Conservation (phyloP, 352 stramenopile species). For the Globisporangium radiosum region DNA sequence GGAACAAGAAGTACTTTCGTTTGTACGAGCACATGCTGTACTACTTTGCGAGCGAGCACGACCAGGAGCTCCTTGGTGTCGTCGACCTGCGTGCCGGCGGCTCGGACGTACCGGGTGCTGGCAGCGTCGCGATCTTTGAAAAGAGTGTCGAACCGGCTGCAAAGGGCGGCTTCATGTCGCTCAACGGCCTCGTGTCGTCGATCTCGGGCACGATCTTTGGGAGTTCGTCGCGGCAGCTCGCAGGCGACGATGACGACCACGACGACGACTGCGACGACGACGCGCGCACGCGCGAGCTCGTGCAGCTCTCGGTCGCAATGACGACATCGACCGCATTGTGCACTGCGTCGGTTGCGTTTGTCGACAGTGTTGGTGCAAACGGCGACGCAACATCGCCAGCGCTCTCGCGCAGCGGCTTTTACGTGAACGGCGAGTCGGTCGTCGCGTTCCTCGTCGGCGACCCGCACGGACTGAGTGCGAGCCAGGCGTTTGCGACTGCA, state of each 20-base stretch:
- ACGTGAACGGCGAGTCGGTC: constrained; percentile 66
- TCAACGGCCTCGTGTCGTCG: constrained; percentile 77
- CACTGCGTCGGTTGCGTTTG: constrained; percentile 60
- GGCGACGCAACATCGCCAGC: constrained; percentile 18
- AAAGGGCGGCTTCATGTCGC: constrained; percentile 63
- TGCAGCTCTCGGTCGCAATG: constrained; percentile 65
- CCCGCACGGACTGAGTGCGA: constrained; percentile 43
- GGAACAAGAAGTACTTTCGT: constrained; percentile 86
- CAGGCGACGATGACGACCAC: constrained; percentile 25
- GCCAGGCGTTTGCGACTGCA: constrained; percentile 58
- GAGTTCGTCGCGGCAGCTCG: constrained; percentile 38
- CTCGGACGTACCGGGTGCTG: constrained; percentile 60
- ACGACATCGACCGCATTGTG: constrained; percentile 58
- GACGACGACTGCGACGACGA: constrained; percentile 34
- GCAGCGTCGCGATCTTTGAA: constrained; percentile 79
- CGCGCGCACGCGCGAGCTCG: constrained; percentile 43
- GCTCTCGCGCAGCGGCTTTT: constrained; percentile 59
- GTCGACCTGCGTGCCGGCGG: constrained; percentile 70
- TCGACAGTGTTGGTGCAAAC: constrained; percentile 29
- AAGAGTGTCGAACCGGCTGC: constrained; percentile 48
- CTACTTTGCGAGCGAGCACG: constrained; percentile 81
- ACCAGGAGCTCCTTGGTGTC: constrained; percentile 80
- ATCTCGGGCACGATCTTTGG: constrained; percentile 77
- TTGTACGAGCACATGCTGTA: constrained; percentile 86
- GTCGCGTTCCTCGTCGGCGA: constrained; percentile 72